phyloP scores from a whole-genome alignment of 2,329 filamentous ascomycete genomes.

The Phyllosticta capitalensis region DNA sequence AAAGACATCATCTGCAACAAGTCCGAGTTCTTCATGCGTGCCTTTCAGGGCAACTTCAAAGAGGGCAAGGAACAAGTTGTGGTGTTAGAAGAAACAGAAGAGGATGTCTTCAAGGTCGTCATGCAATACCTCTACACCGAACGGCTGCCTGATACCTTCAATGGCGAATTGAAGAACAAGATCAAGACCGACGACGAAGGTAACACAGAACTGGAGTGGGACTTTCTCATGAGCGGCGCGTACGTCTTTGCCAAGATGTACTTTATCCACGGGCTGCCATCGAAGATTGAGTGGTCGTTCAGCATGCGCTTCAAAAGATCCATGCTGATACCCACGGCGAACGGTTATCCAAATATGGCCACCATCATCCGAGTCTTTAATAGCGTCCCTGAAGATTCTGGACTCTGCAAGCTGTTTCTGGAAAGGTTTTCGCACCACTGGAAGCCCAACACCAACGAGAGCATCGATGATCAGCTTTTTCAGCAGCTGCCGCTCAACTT shows the following conservation, averaged over 20 bases:
- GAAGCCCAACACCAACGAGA: not conserved
- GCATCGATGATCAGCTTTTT: not conserved
- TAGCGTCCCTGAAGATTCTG: not conserved
- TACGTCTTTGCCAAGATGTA: not conserved
- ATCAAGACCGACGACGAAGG: not conserved
- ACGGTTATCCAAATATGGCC: not conserved
- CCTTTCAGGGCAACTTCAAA: not conserved
- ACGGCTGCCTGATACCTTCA: not conserved
- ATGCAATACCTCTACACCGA: constrained; percentile 1
- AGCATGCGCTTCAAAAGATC: not conserved
- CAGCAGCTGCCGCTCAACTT: not conserved
- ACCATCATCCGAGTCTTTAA: not conserved
- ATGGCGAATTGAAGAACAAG: not conserved
- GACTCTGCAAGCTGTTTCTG: not conserved
- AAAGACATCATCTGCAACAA: not conserved
- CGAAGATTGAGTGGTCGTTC: not conserved
- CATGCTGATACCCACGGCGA: not conserved
- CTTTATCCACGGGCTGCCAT: too few species aligned
- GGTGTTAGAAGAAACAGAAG: not conserved
- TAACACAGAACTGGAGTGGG: not conserved
- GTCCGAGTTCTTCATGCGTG: not conserved
- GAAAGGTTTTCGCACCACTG: not conserved
- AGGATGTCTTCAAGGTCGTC: not conserved
- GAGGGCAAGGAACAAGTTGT: not conserved
- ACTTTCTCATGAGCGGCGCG: not conserved